Evolutionary conservation across 352 stramenopile genomes (phyloP).

Genomic region (Phytopythium litorale): DNA sequence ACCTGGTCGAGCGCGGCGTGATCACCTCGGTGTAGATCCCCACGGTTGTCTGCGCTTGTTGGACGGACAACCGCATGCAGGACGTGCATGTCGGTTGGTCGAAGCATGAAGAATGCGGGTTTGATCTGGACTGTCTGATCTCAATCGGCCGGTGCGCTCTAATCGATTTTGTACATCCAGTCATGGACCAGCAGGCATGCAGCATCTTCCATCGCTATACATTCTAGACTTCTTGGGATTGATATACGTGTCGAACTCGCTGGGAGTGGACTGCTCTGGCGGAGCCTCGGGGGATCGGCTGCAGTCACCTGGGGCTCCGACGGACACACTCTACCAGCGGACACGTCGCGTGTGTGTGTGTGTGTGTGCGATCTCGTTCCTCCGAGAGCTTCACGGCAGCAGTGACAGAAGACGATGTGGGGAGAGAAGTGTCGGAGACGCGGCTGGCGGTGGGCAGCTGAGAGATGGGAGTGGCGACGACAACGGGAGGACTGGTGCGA

Average conservation of each 20-base stretch:
- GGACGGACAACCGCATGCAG: not conserved
- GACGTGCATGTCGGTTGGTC: not conserved
- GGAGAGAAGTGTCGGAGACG: slow-evolving; percentile 59
- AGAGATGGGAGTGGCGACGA: not conserved
- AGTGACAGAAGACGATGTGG: slow-evolving; percentile 60
- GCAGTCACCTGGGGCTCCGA: not conserved
- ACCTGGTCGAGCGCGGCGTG: slow-evolving; percentile 75
- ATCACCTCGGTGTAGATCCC: slow-evolving; percentile 61
- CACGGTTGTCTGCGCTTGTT: not conserved
- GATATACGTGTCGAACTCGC: not conserved
- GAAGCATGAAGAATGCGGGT: not conserved
- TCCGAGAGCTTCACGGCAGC: slow-evolving; percentile 30
- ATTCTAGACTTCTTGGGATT: not conserved
- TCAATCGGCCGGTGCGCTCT: not conserved
- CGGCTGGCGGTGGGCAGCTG: not conserved
- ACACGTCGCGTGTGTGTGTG: not conserved
- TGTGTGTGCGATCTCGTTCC: not conserved
- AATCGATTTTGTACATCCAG: slow-evolving; percentile 1
- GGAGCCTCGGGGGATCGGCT: not conserved
- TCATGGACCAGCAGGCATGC: not conserved
- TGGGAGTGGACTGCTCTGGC: not conserved
- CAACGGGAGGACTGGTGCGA: slow-evolving; percentile 6
- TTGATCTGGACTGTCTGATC: not conserved
- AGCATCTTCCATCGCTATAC: not conserved
- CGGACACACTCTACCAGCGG: not conserved